Evolutionary conservation across 495 filamentous ascomycete species (phyloP), one percentile per base, ranked within the genome.

Genomic region (Sordaria brevicollis): DNA sequence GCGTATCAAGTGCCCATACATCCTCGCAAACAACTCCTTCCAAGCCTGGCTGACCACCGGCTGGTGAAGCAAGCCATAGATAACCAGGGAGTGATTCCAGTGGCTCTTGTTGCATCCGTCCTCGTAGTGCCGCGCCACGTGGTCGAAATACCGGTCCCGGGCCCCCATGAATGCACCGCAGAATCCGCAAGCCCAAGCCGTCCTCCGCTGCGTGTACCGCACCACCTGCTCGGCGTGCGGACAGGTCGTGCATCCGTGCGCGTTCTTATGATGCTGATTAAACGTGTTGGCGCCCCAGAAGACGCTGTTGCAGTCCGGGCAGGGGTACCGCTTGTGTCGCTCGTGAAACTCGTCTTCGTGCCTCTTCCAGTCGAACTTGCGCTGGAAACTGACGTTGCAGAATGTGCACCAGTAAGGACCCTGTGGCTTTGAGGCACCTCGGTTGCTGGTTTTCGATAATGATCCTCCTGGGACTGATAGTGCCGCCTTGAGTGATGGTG

Each of bases 261-360:
- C 82, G 33, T 81, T 81, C 72, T 83, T 83, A 76, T 85, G 83
- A 73, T 85, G 82, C 68, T 84, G 82, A 72, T 83, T 83, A 71
- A 84, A 85, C 5, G 81, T 82, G 71, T 83, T 84, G 66, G 82
- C 80, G 21, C 81, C 81, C 81, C 81, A 84, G 70, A 84, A 84
- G 71, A 81, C 79, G 75, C 81, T 81, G 71, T 82, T 83, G 75
- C 83, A 85, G 73, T 75, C 75, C 10, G 81, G 80, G 69, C 83
- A 85, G 8, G 83, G 83, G 68, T 85, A 85, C 66, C 81, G 81
- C 69, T 81, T 81, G 70, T 81, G 82, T 39, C 83, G 81, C 72
- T 85, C 83, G 79, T 85, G 83, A 70, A 85, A 83, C 72, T 84
- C 82, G 72, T 85, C 83, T 67, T 84, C 82, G 74, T 85, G 83